These are phyloP conservation scores for Zalaria obscura DNA, from an alignment of 2,329 filamentous ascomycete genomes.

Conservation along the genomic window DNA sequence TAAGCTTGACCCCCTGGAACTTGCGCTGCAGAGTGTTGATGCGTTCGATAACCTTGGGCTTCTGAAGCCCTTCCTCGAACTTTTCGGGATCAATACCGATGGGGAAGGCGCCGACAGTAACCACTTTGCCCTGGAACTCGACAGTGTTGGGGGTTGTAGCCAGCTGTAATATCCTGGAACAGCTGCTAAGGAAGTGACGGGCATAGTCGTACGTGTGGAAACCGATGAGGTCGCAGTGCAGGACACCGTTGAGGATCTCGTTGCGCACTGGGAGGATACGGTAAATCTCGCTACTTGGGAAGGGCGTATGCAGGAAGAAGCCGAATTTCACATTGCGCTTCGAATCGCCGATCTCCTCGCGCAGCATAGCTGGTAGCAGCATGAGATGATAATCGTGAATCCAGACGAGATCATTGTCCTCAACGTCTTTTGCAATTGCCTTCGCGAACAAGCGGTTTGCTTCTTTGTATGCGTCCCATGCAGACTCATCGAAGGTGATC, in stretches of 20 bases:
- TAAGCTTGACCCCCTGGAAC: constrained; percentile 90
- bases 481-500: constrained; percentile 92
- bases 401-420: constrained; percentile 93
- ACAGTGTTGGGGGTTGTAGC: constrained; percentile 85
- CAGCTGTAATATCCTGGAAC: constrained; percentile 77
- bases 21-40: constrained; percentile 76
- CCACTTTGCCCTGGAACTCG: constrained; percentile 74
- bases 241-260: constrained; percentile 69
- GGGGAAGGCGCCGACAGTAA: constrained; percentile 88
- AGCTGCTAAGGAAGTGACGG: constrained; percentile 92
- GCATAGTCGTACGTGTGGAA: constrained; percentile 99
- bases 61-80: constrained; percentile 77
- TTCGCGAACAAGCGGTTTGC: constrained; percentile 88
- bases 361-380: constrained; percentile 89
- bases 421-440: constrained; percentile 70
- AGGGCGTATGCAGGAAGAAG: constrained; percentile 95
- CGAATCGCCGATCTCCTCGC: constrained; percentile 57
- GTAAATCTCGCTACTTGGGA: constrained; percentile 94
- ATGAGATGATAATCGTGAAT: constrained; percentile 98
- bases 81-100: constrained; percentile 98
- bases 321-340: constrained; percentile 85
- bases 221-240: constrained; percentile 89
- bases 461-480: constrained; percentile 85
- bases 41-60: constrained; percentile 72
- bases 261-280: constrained; percentile 87